Evolutionary conservation across 495 filamentous ascomycete species (phyloP), one percentile per base, ranked within the genome.

Genomic region (Talaromyces nanjingensis): DNA sequence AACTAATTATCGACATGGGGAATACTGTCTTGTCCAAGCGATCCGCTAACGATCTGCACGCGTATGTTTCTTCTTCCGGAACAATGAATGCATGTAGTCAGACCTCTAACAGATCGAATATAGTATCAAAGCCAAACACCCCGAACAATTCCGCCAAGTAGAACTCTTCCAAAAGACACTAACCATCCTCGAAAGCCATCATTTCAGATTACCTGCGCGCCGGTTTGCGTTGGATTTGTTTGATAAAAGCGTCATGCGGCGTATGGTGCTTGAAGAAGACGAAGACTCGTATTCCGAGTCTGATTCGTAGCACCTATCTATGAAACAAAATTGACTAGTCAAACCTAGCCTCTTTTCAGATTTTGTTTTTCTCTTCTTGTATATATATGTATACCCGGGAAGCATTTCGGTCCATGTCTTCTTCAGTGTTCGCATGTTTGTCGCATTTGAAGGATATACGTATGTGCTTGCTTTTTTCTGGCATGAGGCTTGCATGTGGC

Each of bases 221-320:
- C 88, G 91, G 49, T 92, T 96, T 73, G 87, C 97, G 37, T 86
- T 97, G 58, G 92, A 97, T 71, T 77, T 98, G 25, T 98, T 98
- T 73, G 93, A 98, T 67, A 93, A 91, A 75, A 86, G 81, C 39
- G 91, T 98, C 29, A 78, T 98, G 73, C 79, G 91, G 67, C 84
- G 86, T 49, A 90, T 97, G 61, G 88, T 98, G 34, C 73, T 88
- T 5, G 84, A 86, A 58, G 87, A 89, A 60, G 86, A 87, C 18
- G 81, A 77, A 3, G 81, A 80, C 11, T 56, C 53, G 27, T 27
- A 56, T n/a, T 27, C 53, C 3, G 53, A 56, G 11, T 56, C 53
- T 3, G 53, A 56, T n/a, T 56, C 53, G 22, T 56, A 56, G 53
- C 9, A 49, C 45, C 27, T 49, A 20, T n/a, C 14, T 42, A 42